Evolutionary conservation across 2,329 filamentous ascomycete species (phyloP).

Genomic region (Pseudocercospora fijiensis): DNA sequence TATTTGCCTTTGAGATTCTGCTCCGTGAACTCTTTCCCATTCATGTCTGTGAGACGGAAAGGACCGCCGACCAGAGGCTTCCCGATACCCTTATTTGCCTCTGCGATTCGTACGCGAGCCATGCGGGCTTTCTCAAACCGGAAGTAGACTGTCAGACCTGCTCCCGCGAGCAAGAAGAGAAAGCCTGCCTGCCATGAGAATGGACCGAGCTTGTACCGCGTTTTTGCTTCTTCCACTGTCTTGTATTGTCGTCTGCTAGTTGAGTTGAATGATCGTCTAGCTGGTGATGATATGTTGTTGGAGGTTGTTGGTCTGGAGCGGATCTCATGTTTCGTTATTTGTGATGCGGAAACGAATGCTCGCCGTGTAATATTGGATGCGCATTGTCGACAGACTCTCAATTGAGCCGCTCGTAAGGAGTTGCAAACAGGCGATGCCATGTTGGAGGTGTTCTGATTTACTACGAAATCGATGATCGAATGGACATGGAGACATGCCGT

Average conservation of each 20-base stretch:
- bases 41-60: conserved; percentile 78
- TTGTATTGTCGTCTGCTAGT: conserved; percentile 36
- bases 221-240: conserved; percentile 48
- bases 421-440: conserved; percentile 22
- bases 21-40: conserved; percentile 74
- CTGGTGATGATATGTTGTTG: conserved; percentile 1
- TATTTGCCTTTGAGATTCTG: conserved; percentile 85
- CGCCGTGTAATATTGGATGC: conserved; percentile 18
- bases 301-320: conserved; percentile 26
- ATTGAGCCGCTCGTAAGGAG: conserved; percentile 23
- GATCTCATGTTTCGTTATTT: conserved; percentile 30
- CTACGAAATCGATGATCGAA: conserved; percentile 2
- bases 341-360: conserved; percentile 24
- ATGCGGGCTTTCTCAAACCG: conserved; percentile 89
- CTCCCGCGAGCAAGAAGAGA: conserved; percentile 78
- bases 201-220: conserved; percentile 55
- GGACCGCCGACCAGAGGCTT: conserved; percentile 88
- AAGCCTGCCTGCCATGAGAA: conserved; percentile 91
- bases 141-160: conserved; percentile 82
- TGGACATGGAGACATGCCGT: not conserved
- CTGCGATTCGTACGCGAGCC: conserved; percentile 82
- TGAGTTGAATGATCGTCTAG: conserved; percentile 28
- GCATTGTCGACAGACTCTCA: conserved; percentile 30
- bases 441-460: not conserved
- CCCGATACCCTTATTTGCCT: conserved; percentile 89